Evolutionary conservation across 805 yeast species (phyloP), one percentile per base, ranked within the genome.

Genomic region (Henningerozyma blattae): DNA sequence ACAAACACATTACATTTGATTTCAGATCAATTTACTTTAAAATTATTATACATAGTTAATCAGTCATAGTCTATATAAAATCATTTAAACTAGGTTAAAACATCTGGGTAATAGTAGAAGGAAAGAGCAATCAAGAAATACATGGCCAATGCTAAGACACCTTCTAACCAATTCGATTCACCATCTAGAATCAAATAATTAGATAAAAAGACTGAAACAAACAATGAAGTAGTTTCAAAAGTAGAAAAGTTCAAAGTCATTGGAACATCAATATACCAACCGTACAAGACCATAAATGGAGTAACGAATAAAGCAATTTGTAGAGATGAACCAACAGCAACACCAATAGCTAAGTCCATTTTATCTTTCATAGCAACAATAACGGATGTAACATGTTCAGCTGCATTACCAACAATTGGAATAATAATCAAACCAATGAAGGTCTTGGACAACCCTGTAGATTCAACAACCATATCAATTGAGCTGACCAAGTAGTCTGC

Each of bases 401-500:
- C 97, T 3, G 98, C 98, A 50, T 91, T 91, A 36, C 97, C 98
- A 18, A 91, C 97, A 42, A 91, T 89, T 27, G 98, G 98, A 41
- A 91, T 79, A 30, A 91, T 75, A 46, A 91, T 79, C 45, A 91
- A 67, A 55, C 97, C 97, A 49, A 91, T 85, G 49, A 91, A 91
- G 0, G 97, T 86, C 69, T 89, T 87, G 29, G 95, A 82, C 35
- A 91, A 66, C 3, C 95, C 95, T 3, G 94, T 75, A 20, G 75
- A 62, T 38, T 65, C 82, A 25, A 91, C 97, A 42, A 89, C 74
- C 37, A 72, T 80, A 59, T 91, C 97, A 48, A 91, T 91, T 16
- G 95, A 79, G 18, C 93, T 91, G 33, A 91, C 98, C 39, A 91
- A 69, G 58, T 72, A 83, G 58, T 91, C 98, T 3, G 98, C 98